These are phyloP conservation scores for Fusarium mundagurra DNA, from an alignment of 2,329 filamentous ascomycete species.

Conservation along the genomic window DNA sequence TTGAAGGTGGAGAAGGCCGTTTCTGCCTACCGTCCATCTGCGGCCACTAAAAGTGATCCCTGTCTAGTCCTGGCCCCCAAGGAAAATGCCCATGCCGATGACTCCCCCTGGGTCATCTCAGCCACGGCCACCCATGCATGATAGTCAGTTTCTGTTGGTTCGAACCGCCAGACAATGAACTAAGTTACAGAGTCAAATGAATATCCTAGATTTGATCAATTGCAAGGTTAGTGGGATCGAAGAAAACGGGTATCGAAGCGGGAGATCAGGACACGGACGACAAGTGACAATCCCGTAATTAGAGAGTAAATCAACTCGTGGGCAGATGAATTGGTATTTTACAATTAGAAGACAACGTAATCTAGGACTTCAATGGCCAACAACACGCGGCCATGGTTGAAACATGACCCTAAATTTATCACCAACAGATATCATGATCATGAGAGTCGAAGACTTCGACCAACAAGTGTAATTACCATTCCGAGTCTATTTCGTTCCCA, in stretches of 20 bases:
- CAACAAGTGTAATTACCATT: neutral
- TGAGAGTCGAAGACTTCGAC: neutral
- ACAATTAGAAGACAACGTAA: neutral
- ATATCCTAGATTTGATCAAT: neutral
- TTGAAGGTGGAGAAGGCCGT: conserved; percentile 33
- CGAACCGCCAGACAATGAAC: neutral
- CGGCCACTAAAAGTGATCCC: conserved; percentile 27
- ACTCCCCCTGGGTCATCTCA: conserved; percentile 36
- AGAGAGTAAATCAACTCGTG: neutral
- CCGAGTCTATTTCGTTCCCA: neutral
- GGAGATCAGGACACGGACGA: conserved; percentile 19
- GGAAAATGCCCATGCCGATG: conserved; percentile 34
- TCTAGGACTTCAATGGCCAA: conserved; percentile 33
- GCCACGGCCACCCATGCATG: conserved; percentile 16
- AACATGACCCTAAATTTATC: conserved; percentile 20
- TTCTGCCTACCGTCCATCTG: conserved; percentile 40
- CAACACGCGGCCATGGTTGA: conserved; percentile 36
- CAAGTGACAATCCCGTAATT: conserved; percentile 8
- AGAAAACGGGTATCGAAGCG: conserved; percentile 28
- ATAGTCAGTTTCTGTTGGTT: neutral
- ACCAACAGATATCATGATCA: neutral
- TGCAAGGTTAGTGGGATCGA: neutral
- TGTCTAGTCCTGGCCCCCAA: conserved; percentile 16
- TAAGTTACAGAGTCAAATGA: neutral
- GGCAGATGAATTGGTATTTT: neutral